Base-by-base conservation (phyloP, 208 protist species). In the Angomonas ambiguus region DNA sequence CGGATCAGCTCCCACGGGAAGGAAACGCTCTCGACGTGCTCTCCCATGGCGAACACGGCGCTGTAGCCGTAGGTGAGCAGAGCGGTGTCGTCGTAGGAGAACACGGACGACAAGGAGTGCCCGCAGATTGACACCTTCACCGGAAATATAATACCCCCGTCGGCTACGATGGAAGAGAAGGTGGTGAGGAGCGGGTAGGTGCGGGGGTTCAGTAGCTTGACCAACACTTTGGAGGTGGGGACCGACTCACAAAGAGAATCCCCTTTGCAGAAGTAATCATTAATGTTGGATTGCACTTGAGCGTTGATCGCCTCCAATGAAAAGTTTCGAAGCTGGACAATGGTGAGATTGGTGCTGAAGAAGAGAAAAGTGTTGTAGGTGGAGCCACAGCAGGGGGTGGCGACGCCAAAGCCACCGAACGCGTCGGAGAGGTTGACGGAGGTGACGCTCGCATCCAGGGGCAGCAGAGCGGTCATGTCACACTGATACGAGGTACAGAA, bases 1-100 rank as follows among this genome's bases (percentile, higher is more conserved):
- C 65, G 57, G 27, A 92, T 88, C 6, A 89, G 61, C 68, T 89
- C 80, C n/a, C 41, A 56, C 0, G 86, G 86, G 18, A 92, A 61
- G 0, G 72, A 24, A n/a, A 92, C 11, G 10, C 34, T 20, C 0
- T 72, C 63, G 1, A 75, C 73, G n/a, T 75, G 64, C 24, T 64
- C 61, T 6, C 60, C 57, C 8, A 73, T 79, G 18, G 69, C 58
- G 20, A 89, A 57, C 2, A 82, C 41, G 0, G 62, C 71, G 28
- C 34, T 64, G 51, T 81, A 76, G 53, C 65, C 57, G 11, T 33
- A 24, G 30, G 58, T 51, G 11, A 82, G 1, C 13, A 81, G 66
- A 0, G 67, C 20, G 28, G 65, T 81, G 42, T 35, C 49, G 1
- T 57, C 42, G 3, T 45, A 48, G 35, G 62, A 62, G 38, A 87